Evolutionary conservation across 345 rosid genomes (phyloP), one percentile per base, ranked within the genome.

Genomic region (Eucalyptus sideroxylon): DNA sequence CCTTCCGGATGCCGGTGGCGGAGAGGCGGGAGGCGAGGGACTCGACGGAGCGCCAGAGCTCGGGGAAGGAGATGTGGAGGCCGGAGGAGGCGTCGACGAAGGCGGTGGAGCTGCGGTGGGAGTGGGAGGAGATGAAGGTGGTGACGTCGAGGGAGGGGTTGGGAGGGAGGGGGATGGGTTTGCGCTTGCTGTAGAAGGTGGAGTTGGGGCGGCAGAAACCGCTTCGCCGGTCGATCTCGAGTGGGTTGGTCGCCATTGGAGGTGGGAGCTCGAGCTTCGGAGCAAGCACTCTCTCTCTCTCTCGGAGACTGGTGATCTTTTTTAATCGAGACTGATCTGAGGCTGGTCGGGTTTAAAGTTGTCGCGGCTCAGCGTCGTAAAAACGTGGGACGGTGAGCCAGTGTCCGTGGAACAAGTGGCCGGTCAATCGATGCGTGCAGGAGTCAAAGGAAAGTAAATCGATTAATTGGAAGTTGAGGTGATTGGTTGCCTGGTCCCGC

Each of bases 11-110:
- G 34, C 99, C 99, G 93, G 96, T 93, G 31, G 93, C 92, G 69
- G 91, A 91, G 65, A 98, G 96, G 88, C 90, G 93, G 4, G 94
- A 65, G 49, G 94, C 90, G 89, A 98, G 96, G 53, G 98, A 94
- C 16, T 95, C 97, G 8, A 98, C 98, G 60, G 97, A 91, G 23
- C 87, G 90, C 99, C 98, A 97, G 80, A 97, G 95, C 40, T 96
- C 94, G 53, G 92, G 26, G 94, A 95, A 97, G 88, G 94, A 86
- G 94, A 97, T 94, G 19, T 88, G 94, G 49, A 88, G 90, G 89
- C 96, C 99, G 14, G 98, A 94, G 91, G 95, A 69, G 88, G 98
- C 96, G 92, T 97, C 99, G 92, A 97, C 93, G 95, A 97, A 94
- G 86, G 99, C 99, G 67, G 89, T 91, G 56, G 92, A 92, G 89